A percentile compares a stretch with the other conserved stretches of the same genome.
Evolutionary conservation across 2,329 filamentous ascomycete species (phyloP).

Genomic region (Fusarium lateritium): DNA sequence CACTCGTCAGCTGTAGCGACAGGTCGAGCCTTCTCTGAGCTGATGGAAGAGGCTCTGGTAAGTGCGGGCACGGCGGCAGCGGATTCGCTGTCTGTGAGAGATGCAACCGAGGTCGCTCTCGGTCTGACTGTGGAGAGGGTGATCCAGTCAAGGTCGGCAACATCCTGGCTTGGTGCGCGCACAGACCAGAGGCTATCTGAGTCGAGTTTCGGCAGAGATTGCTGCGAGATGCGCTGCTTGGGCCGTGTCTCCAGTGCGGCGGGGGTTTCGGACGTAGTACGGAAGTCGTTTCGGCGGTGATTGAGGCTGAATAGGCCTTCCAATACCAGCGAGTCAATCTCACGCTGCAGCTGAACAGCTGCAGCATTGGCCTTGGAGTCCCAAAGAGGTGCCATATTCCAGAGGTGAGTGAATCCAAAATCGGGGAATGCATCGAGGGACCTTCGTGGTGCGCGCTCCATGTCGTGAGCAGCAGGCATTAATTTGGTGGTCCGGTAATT

Average conservation of each 20-base stretch:
- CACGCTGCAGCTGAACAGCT: conserved; percentile 34
- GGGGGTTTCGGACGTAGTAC: conserved; percentile 46
- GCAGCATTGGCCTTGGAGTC: conserved; percentile 41
- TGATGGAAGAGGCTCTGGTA: conserved; percentile 45
- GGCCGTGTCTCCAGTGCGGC: conserved; percentile 52
- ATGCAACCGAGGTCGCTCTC: conserved; percentile 40
- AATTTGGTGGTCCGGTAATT: conserved; percentile 44
- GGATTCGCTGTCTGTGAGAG: conserved; percentile 36
- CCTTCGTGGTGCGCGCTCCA: conserved; percentile 40
- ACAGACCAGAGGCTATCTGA: conserved; percentile 56
- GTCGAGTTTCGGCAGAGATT: conserved; percentile 50
- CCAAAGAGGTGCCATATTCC: conserved; percentile 49
- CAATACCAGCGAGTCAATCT: conserved; percentile 42
- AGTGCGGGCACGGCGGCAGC: conserved; percentile 23
- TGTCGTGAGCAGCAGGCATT: conserved; percentile 44
- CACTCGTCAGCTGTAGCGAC: conserved; percentile 53
- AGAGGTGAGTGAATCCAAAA: conserved; percentile 43
- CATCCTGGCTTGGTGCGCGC: conserved; percentile 36
- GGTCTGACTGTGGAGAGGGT: conserved; percentile 41
- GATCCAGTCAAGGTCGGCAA: conserved; percentile 43
- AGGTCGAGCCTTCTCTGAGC: conserved; percentile 37
- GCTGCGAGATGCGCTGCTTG: conserved; percentile 52
- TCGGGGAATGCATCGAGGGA: conserved; percentile 40
- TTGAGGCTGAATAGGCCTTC: conserved; percentile 48
- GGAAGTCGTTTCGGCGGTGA: conserved; percentile 48